phyloP scores from a whole-genome alignment of 2,329 filamentous ascomycete species.

The Cadophora malorum region DNA sequence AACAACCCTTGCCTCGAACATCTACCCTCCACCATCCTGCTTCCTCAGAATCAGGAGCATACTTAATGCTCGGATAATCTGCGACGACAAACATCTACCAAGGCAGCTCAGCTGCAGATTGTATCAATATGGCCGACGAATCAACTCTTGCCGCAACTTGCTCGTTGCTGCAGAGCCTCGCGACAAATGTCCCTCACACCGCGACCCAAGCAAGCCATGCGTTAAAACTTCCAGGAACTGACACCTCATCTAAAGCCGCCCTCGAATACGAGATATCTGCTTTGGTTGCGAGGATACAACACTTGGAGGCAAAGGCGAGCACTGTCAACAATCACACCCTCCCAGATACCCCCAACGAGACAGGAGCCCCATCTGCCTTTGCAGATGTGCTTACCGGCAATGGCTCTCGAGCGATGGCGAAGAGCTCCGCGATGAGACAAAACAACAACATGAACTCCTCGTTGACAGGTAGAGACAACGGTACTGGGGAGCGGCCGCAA shows the following conservation, averaged over 20 bases:
- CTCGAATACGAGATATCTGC: constrained; percentile 85
- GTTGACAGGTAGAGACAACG: constrained; percentile 41
- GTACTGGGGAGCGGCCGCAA: constrained; percentile 40
- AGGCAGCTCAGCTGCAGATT: constrained; percentile 39
- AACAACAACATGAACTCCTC: constrained; percentile 47
- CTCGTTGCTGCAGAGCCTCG: constrained; percentile 60
- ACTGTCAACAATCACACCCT: constrained; percentile 63
- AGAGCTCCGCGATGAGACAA: constrained; percentile 46
- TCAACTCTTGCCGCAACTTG: constrained; percentile 60
- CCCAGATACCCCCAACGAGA: constrained; percentile 84
- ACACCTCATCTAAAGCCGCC: constrained; percentile 75
- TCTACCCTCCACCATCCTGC: not conserved
- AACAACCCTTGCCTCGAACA: constrained; percentile 4
- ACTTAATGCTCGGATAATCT: constrained; percentile 38
- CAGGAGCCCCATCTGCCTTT: constrained; percentile 69
- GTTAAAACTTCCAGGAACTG: constrained; percentile 77
- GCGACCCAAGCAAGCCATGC: constrained; percentile 33
- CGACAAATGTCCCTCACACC: constrained; percentile 43
- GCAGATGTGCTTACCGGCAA: constrained; percentile 55
- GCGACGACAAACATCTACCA: constrained; percentile 22
- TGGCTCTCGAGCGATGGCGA: constrained; percentile 45
- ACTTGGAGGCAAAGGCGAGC: constrained; percentile 80
- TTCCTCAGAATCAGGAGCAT: constrained; percentile 16
- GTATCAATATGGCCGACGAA: constrained; percentile 51
- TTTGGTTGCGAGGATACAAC: constrained; percentile 77